Evolutionary conservation across 1,284 basidiomycete genomes (phyloP), one percentile per base, ranked within the genome.

Genomic region (Crucibulum parvulum): DNA sequence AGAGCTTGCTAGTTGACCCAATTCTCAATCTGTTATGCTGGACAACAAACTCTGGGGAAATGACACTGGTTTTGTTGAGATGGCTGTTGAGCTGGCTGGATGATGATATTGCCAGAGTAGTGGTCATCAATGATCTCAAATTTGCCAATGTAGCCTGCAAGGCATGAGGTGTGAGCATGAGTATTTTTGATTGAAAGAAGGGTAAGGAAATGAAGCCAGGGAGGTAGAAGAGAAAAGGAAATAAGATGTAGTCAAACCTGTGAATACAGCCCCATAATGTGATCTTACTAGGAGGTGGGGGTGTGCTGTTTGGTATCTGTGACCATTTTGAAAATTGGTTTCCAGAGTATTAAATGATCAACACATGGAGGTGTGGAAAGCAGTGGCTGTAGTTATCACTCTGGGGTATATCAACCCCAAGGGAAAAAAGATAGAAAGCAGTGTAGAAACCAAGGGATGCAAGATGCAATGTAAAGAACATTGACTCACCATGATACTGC

Each of bases 61-160:
- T 98, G 75, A 99, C 98, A 76, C 97, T 98, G 18, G 90, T 91
- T 86, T 99, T 99, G 90, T 99, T 99, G 71, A 99, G 88, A 63
- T 96, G 94, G 61, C 98, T 98, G 78, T 98, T 99, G 65, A 99
- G n/a, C n/a, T n/a, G n/a, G 90, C 82, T 99, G 96, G 69, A 99
- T 89, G 71, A 99, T 96, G 69, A 99, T 94, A 85, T 99, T 99
- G 76, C 96, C 96, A 15, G 95, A 92, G 66, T 98, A 96, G 83
- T 99, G 98, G 85, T 99, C 98, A 76, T 99, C 98, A 76, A 99
- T 92, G 81, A 98, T 94, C 83, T 99, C 97, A 76, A 99, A 99
- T 84, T 99, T 97, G 73, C 96, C 96, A 67, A 99, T 98, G 88
- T 99, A 99, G 65, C 96, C 96, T 98, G 69, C 56, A 51, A 5